Evolutionary conservation across 495 filamentous ascomycete genomes (phyloP), one percentile per base, ranked within the genome.

Genomic region (Penicillium paxilli): DNA sequence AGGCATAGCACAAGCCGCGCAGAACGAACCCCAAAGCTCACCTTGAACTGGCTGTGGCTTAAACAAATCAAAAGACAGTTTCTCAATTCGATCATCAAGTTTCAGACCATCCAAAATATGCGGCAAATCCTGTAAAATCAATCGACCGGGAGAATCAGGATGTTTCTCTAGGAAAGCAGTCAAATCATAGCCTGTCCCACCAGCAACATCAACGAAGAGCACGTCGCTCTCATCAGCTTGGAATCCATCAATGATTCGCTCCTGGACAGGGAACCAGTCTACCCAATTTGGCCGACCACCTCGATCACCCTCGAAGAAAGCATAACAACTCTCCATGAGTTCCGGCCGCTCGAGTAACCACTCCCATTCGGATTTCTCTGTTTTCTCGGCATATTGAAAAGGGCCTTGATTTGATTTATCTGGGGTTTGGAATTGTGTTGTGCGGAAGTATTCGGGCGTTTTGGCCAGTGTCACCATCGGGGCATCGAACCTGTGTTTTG

Each of bases 151-250:
- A 0, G 44, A 50, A 0, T 53, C 53, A 7, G 63, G 60, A 26
- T 70, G 60, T 7, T 74, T 68, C 10, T 60, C 59, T 12, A 62
- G 47, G 12, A 82, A 49, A 7, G 65, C 68, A 11, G 58, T 47
- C 11, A 78, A 48, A 51, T 79, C 69, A 45, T 82, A 77, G 2
- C 80, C 80, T 19, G 70, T 59, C 0, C 78, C 76, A 0, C 72
- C 80, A 1, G 75, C 80, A 0, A 83, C 73, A 52, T 83, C 80
- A 4, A 83, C 78, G 0, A 82, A 47, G 4, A 78, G 58, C n/a
- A n/a, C n/a, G n/a, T n/a, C n/a, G n/a, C n/a, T n/a, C n/a, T n/a
- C n/a, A n/a, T n/a, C n/a, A n/a, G n/a, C n/a, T n/a, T n/a, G n/a
- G n/a, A n/a, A n/a, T n/a, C n/a, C n/a, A n/a, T n/a, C n/a, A n/a